Base-by-base conservation (phyloP, 345 rosid genomes). In the Ricinus communis region DNA sequence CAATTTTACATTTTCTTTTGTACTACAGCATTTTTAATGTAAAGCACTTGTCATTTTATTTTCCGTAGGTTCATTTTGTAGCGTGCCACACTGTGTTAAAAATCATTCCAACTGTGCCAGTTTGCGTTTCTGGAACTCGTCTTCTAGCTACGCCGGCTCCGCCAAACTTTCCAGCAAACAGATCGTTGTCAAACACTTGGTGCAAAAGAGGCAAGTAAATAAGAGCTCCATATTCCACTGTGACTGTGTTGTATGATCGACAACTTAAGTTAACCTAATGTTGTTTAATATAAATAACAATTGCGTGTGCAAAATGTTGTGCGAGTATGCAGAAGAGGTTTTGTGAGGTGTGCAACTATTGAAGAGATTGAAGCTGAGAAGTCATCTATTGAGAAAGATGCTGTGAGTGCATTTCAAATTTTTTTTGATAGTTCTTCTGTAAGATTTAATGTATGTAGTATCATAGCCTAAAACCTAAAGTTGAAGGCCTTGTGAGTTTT, bases 321-420 rank as follows among this genome's bases (percentile, higher is more conserved):
- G 1, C 47, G 41, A 40, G 19, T 33, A 36, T 82, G 45, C 80
- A 88, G 97, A 71, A 74, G 67, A 70, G 84, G 86, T 74, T 59
- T 79, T 22, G 84, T 91, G 72, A 88, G 87, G 71, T 85, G 82
- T 71, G 97, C 97, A 8, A 90, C 99, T 60, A 82, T 86, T 12
- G 99, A 95, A 76, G 99, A 95, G 79, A 92, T 95, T 10, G 96
- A 87, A 76, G 97, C 90, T 0, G 93, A 85, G 84, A 94, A 90
- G 69, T 84, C 93, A 59, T 72, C 80, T 36, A 85, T 94, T 62
- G 96, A 94, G 85, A 84, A 74, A 22, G 92, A 90, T 84, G 95
- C 79, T 71, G 98, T 94, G 71, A 74, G 98, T 80, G 18, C 14
- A 31, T 56, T 53, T 18, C 59, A 19, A 55, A 1, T 40, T 27